Evolutionary conservation across 148 eudicot genomes (phyloP).

Genomic region (Spergularia marina): DNA sequence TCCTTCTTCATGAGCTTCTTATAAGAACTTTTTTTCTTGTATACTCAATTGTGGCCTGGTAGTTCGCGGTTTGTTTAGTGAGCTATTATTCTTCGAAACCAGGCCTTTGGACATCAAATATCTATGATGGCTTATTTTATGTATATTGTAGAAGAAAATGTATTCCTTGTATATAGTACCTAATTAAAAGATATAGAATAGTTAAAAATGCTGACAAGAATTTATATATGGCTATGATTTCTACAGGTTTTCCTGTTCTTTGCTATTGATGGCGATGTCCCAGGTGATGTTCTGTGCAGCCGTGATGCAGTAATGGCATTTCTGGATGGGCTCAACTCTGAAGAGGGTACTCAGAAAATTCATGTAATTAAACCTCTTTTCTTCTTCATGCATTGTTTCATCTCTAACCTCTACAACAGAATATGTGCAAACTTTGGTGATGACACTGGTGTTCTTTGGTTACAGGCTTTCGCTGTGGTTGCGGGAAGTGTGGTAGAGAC

Average conservation of each 20-base stretch:
- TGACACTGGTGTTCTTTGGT: too few relatives aligned
- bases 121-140: neutral
- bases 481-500: slow-evolving; percentile 5
- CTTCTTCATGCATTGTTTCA: too few relatives aligned
- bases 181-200: too few relatives aligned
- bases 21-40: too few relatives aligned
- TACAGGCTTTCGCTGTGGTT: slow-evolving; percentile 4
- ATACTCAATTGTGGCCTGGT: too few relatives aligned
- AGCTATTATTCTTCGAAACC: too few relatives aligned
- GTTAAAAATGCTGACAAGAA: neutral
- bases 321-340: slow-evolving; percentile 20
- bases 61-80: too few relatives aligned
- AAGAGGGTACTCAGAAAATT: slow-evolving; percentile 5
- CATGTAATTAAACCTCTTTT: neutral
- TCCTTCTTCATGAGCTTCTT: too few relatives aligned
- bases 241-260: slow-evolving; percentile 13
- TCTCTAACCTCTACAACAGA: neutral
- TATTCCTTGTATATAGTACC: too few relatives aligned
- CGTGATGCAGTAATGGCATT: slow-evolving; percentile 19
- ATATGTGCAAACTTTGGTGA: too few relatives aligned
- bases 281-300: neutral
- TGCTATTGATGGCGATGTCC: slow-evolving; percentile 7
- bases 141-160: too few relatives aligned
- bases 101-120: too few relatives aligned
- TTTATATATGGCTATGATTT: neutral